Base-by-base conservation (phyloP, 1,139 yeast species). In the Scheffersomyces titani region DNA sequence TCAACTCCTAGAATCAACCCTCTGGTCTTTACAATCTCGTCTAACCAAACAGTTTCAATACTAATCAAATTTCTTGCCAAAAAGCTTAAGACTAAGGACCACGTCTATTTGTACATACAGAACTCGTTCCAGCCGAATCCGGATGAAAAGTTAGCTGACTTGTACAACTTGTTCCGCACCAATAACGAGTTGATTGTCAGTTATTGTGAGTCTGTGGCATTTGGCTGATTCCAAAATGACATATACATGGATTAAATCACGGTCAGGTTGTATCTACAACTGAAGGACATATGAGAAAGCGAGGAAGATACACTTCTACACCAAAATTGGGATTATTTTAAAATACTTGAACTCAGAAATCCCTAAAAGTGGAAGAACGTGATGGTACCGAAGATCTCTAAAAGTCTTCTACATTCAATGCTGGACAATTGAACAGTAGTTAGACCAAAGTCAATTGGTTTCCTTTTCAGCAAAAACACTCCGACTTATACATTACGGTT, bases 121-220 rank as follows among this genome's bases (percentile, higher is more conserved):
- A 86, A 82, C 66, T 83, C 88, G 18, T 85, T 86, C 61, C 82
- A 81, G 60, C 90, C 90, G 0, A 80, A 78, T 48, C 88, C 86
- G 0, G 88, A 85, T 61, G 89, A 86, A 61, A 74, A 68, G 30
- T 63, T 86, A 11, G 85, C 85, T 0, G 81, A 82, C 55, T 69
- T 86, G 55, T 82, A 66, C 63, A 67, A 67, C 20, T 63, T 71
- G 51, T 86, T 84, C 65, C 75, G 74, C 47, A 77, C 79, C 1
- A 80, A 79, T 55, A 76, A 77, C 53, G 89, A 85, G 63, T 71
- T 86, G 57, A 75, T 84, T 5, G 73, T 86, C 2, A 80, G 82
- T 51, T 86, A 86, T 59, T 86, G 89, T 63, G 76, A 81, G 53
- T 72, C 78, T 19, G 80, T 85, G 7, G 90, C 90, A 0, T 86